A percentile compares a stretch with the other conserved stretches of the same genome.
phyloP scores from a whole-genome alignment of 306 rosid genomes.

The Argentina anserina region DNA sequence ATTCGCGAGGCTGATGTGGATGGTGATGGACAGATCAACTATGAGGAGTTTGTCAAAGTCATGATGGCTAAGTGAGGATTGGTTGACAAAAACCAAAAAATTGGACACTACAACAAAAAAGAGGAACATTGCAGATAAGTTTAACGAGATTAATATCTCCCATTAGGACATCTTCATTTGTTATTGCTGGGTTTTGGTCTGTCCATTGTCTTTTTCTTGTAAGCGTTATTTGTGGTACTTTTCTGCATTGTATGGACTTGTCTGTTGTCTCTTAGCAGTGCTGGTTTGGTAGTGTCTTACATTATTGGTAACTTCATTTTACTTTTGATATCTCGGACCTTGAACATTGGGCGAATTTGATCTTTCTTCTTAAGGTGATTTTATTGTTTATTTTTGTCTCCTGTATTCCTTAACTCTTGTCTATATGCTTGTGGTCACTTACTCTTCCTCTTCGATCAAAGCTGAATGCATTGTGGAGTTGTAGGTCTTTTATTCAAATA shows the following conservation, averaged over 20 bases:
- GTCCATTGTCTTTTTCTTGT: not conserved
- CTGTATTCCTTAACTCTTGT: not conserved
- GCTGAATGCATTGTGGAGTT: no score
- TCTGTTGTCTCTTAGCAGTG: not conserved
- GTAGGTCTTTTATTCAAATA: no score
- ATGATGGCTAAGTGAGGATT: constrained; percentile 10
- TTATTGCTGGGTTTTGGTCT: not conserved
- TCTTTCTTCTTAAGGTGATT: not conserved
- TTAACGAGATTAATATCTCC: not conserved
- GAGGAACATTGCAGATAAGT: constrained; percentile 3
- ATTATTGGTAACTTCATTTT: not conserved
- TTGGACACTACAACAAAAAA: not conserved
- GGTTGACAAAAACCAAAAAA: not conserved
- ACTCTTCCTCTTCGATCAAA: not conserved
- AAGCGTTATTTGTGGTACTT: constrained; percentile 4
- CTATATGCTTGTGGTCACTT: not conserved
- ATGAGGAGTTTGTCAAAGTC: constrained; percentile 10
- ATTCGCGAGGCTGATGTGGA: constrained; percentile 8
- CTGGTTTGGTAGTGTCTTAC: not conserved
- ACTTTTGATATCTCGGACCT: not conserved
- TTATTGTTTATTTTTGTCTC: not conserved
- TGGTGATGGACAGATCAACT: constrained; percentile 9
- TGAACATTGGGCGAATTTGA: not conserved
- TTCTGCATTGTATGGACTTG: not conserved
- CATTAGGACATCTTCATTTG: constrained; percentile 1